Evolutionary conservation across 2,329 filamentous ascomycete genomes (phyloP).

Genomic region (Xylariaceae sp.): DNA sequence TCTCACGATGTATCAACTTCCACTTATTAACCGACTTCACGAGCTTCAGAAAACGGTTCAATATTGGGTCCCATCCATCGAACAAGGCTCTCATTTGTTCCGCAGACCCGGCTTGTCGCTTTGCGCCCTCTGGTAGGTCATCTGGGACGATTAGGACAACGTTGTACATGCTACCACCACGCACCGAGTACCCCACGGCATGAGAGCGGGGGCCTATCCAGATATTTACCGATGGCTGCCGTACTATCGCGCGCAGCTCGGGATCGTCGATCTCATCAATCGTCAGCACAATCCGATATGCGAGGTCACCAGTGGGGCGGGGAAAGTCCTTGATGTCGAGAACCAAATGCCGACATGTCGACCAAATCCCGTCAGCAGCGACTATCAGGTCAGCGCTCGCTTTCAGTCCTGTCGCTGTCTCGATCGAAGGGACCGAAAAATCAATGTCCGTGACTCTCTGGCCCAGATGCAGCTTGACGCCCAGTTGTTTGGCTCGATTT

Average conservation of each 20-base stretch:
- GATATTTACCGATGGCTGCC: slow-evolving; percentile 49
- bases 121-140: slow-evolving; percentile 50
- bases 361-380: slow-evolving; percentile 61
- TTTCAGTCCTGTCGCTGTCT: slow-evolving; percentile 34
- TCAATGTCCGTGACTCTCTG: slow-evolving; percentile 44
- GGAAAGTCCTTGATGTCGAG: slow-evolving; percentile 43
- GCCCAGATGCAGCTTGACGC: slow-evolving; percentile 46
- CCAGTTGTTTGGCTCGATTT: slow-evolving; percentile 46
- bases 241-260: slow-evolving; percentile 48
- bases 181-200: slow-evolving; percentile 57
- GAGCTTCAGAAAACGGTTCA: slow-evolving; percentile 39
- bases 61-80: slow-evolving; percentile 58
- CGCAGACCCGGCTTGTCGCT: slow-evolving; percentile 46
- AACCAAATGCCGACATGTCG: slow-evolving; percentile 47
- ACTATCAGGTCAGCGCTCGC: slow-evolving; percentile 52
- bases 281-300: slow-evolving; percentile 56
- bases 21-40: slow-evolving; percentile 62
- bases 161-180: slow-evolving; percentile 56
- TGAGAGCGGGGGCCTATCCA: slow-evolving; percentile 61
- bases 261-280: slow-evolving; percentile 47
- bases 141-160: slow-evolving; percentile 62
- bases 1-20: slow-evolving; percentile 55
- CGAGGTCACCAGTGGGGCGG: slow-evolving; percentile 57
- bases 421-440: slow-evolving; percentile 41
- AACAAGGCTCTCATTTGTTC: slow-evolving; percentile 59